Evolutionary conservation across 148 eudicot species (phyloP).

Genomic region (Camellia lanceoleosa): DNA sequence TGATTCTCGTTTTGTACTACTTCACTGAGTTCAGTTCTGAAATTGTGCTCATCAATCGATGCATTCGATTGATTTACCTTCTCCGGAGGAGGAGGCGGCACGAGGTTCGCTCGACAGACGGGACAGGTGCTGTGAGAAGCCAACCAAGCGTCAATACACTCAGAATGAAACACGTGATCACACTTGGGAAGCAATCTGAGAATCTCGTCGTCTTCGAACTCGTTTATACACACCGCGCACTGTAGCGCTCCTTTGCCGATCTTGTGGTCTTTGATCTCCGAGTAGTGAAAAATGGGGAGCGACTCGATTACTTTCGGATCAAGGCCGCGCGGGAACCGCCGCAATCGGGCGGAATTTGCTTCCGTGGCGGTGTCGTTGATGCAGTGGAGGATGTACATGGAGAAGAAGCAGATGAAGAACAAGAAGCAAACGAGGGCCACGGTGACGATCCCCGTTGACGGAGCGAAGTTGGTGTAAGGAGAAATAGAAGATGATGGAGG

Average conservation of each 20-base stretch:
- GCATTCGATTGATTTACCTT: neutral
- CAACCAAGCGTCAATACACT: slow-evolving; percentile 52
- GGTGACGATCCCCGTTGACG: slow-evolving; percentile 20
- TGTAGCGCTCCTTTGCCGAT: slow-evolving; percentile 39
- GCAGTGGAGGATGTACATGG: slow-evolving; percentile 40
- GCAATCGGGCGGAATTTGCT: neutral
- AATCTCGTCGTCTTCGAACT: slow-evolving; percentile 33
- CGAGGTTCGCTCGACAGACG: slow-evolving; percentile 26
- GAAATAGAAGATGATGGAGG: neutral
- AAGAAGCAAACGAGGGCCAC: slow-evolving; percentile 26
- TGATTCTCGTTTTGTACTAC: neutral
- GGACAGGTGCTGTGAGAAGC: slow-evolving; percentile 40
- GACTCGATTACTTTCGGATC: slow-evolving; percentile 24
- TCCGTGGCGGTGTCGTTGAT: neutral
- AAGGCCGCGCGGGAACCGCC: slow-evolving; percentile 20
- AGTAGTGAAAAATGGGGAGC: slow-evolving; percentile 36
- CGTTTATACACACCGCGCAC: slow-evolving; percentile 50
- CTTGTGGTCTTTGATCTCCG: slow-evolving; percentile 30
- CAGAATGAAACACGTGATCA: slow-evolving; percentile 49
- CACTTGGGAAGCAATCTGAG: slow-evolving; percentile 44
- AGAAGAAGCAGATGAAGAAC: slow-evolving; percentile 30
- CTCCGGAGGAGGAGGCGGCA: neutral
- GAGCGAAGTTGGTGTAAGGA: neutral
- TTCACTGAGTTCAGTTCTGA: neutral
- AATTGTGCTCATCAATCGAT: neutral